Evolutionary conservation across 768 basidiomycete genomes (phyloP).

Genomic region (Suillus occidentalis): DNA sequence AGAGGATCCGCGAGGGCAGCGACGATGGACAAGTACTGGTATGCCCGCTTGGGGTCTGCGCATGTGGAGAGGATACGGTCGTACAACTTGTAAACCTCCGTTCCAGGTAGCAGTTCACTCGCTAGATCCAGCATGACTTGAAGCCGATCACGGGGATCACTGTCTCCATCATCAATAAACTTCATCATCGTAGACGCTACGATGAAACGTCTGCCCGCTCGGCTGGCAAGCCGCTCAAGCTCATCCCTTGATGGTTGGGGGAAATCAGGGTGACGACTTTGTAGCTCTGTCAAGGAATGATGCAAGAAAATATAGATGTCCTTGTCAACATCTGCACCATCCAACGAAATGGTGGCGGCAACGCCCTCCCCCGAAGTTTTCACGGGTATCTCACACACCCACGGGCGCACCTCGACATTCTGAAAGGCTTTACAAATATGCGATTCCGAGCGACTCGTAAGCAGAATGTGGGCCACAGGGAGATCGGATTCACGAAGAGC

Average conservation of each 20-base stretch:
- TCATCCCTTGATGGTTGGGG: neutral
- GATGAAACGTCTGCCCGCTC: conserved; percentile 2
- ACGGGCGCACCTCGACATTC: neutral
- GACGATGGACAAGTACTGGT: neutral
- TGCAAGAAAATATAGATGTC: neutral
- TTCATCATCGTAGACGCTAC: conserved; percentile 1
- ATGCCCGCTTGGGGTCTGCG: neutral
- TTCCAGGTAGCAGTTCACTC: conserved; percentile 1
- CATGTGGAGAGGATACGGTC: neutral
- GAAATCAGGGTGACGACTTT: neutral
- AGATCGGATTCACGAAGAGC: neutral
- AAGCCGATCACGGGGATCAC: neutral
- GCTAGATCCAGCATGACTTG: neutral
- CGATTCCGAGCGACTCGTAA: neutral
- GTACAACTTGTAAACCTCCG: neutral
- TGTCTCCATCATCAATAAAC: conserved; percentile 1
- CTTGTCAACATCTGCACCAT: neutral
- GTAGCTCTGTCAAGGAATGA: neutral
- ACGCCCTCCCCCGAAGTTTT: neutral
- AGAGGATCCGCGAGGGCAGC: neutral
- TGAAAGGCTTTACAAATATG: neutral
- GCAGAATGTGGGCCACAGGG: neutral
- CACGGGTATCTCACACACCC: neutral
- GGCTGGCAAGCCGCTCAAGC: neutral
- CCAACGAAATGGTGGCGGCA: neutral